Evolutionary conservation across 768 basidiomycete genomes (phyloP), one percentile per base, ranked within the genome.

Genomic region (Serendipita sp.): DNA sequence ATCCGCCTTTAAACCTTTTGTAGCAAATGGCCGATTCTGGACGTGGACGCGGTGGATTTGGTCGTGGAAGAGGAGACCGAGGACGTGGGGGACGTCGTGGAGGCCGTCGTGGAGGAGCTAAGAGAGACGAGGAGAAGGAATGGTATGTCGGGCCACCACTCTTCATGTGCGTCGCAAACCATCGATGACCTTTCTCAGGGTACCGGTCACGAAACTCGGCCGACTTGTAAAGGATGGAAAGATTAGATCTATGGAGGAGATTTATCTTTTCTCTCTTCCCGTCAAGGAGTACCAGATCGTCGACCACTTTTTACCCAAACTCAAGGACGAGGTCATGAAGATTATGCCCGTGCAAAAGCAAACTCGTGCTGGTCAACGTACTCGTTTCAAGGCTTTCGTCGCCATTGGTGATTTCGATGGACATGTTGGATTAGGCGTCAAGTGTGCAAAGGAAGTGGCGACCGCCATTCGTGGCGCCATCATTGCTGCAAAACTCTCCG

Each of bases 271-370:
- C 86, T 99, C 96, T 32, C 88, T 99, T 68, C 94, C 95, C 67
- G 89, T 99, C 78, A 99, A 98, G 80, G 96, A 99, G 79, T 98
- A 79, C 82, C 96, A 99, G 78, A 96, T 99, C 77, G 88, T 99
- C 82, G 96, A 99, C 81, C 85, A 88, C 76, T 97, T 99, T 91
- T 84, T 98, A 56, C 96, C 96, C 71, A 90, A 91, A 75, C 89
- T 99, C 79, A 99, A 99, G 83, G 96, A 94, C 71, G 93, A 96
- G 76, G 96, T 99, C 69, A 99, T 99, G 96, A 95, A 94, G 77
- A 98, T 99, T 75, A 93, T 93, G 87, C 96, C 96, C 70, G 96
- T 99, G 65, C 96, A 98, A 80, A 99, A 99, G 79, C 96, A 99
- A 78, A 99, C 96, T 67, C 93, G 91, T 74, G 96, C 96, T 71